phyloP scores from a whole-genome alignment of 1,284 basidiomycete genomes.

The Cyathus olla region DNA sequence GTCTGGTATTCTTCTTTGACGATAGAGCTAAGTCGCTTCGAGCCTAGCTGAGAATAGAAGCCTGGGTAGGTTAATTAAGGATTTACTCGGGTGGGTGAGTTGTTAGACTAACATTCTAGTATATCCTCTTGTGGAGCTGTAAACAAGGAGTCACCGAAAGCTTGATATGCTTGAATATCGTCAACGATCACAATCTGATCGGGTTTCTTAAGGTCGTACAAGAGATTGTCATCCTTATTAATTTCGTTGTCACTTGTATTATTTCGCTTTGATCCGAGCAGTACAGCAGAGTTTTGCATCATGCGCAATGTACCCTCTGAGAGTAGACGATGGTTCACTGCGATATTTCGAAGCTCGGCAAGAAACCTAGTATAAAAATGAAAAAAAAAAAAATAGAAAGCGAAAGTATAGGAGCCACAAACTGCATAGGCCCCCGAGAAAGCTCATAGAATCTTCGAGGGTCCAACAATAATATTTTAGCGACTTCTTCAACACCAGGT shows the following conservation, averaged over 20 bases:
- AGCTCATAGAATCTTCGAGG: conserved; percentile 79
- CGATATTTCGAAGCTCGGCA: conserved; percentile 87
- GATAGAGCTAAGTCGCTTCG: conserved; percentile 75
- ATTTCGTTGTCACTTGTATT: too few relatives aligned
- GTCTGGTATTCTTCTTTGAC: conserved; percentile 84
- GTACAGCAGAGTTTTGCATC: conserved; percentile 79
- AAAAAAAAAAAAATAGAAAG: background rate
- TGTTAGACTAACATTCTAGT: conserved; percentile 68
- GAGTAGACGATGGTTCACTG: conserved; percentile 78
- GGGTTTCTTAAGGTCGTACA: conserved; percentile 73
- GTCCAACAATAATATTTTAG: conserved; percentile 70
- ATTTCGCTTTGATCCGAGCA: conserved; percentile 72
- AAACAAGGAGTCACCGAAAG: conserved; percentile 84
- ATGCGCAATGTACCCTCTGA: conserved; percentile 63
- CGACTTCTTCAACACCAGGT: conserved; percentile 88
- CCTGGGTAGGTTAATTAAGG: conserved; percentile 44
- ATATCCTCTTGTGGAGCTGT: conserved; percentile 93
- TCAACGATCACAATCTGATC: conserved; percentile 83
- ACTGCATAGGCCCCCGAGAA: conserved; percentile 75
- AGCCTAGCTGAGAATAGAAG: conserved; percentile 77
- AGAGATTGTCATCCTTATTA: conserved; percentile 76
- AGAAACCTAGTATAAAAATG: conserved; percentile 68
- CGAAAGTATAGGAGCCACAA: conserved; percentile 22
- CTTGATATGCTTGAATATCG: conserved; percentile 80
- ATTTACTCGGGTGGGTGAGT: background rate